Conservation (phyloP, 306 rosid genomes). For the Cucurbita maxima region DNA sequence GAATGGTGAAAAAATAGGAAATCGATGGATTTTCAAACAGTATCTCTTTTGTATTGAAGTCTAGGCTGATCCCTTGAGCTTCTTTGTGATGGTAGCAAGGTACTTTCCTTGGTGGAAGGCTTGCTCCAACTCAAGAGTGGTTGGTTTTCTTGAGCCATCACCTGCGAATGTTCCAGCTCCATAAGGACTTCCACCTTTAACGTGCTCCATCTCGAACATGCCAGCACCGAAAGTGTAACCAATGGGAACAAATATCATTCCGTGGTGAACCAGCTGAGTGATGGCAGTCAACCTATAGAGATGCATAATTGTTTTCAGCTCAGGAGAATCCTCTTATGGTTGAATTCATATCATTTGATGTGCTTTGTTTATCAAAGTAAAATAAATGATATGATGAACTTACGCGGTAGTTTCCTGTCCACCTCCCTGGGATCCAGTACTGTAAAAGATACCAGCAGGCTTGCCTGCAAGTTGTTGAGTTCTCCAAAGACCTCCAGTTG, state of each 20-base stretch:
- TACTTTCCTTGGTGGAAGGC: constrained; percentile 93
- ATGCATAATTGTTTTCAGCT: background rate
- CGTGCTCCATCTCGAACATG: constrained; percentile 91
- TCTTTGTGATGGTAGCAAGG: constrained; percentile 77
- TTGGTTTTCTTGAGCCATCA: constrained; percentile 81
- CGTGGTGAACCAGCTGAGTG: constrained; percentile 91
- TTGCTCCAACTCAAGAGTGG: constrained; percentile 65
- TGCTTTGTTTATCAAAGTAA: background rate
- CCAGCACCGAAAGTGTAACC: constrained; percentile 89
- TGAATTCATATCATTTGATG: background rate
- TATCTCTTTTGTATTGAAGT: background rate
- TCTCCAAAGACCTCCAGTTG: constrained; percentile 88
- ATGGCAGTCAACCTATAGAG: constrained; percentile 70
- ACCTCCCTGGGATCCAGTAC: constrained; percentile 96
- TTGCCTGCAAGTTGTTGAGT: constrained; percentile 85
- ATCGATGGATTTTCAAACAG: constrained; percentile 17
- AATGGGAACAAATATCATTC: constrained; percentile 80
- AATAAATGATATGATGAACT: constrained; percentile 8
- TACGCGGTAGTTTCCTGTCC: constrained; percentile 99
- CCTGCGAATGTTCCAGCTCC: constrained; percentile 94
- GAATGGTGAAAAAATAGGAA: constrained; percentile 28
- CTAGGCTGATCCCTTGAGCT: constrained; percentile 71
- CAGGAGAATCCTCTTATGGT: background rate
- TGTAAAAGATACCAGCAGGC: constrained; percentile 85
- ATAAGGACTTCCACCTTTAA: constrained; percentile 93